These are phyloP conservation scores for Nadsonia starkeyi-henricii DNA, from an alignment of 1,139 yeast genomes.

Conservation along the genomic window DNA sequence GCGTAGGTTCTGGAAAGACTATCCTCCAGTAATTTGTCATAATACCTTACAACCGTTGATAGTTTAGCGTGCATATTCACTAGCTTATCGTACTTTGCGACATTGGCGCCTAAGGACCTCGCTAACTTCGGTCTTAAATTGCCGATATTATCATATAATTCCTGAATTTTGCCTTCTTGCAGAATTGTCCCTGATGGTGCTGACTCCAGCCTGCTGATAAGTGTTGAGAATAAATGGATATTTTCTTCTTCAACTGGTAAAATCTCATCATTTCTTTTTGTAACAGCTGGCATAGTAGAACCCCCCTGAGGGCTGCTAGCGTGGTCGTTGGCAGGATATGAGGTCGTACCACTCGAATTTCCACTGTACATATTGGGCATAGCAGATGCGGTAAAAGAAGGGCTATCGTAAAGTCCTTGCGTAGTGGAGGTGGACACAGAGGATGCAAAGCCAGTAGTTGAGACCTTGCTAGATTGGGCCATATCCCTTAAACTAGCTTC, in stretches of 20 bases:
- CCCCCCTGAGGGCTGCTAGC: neutral
- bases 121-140: slow-evolving; percentile 65
- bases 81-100: slow-evolving; percentile 53
- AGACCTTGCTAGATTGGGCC: slow-evolving; percentile 21
- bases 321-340: neutral
- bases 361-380: neutral
- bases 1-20: slow-evolving; percentile 41
- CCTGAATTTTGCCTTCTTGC: slow-evolving; percentile 49
- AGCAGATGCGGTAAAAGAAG: slow-evolving; percentile 6
- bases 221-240: slow-evolving; percentile 53
- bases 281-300: neutral
- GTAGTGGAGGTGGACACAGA: neutral
- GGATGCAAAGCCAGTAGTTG: slow-evolving; percentile 1
- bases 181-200: slow-evolving; percentile 41
- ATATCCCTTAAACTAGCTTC: slow-evolving; percentile 81
- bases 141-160: slow-evolving; percentile 49
- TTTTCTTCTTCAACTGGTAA: slow-evolving; percentile 52
- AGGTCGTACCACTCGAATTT: slow-evolving; percentile 5
- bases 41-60: slow-evolving; percentile 61
- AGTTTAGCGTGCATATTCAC: slow-evolving; percentile 74
- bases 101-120: slow-evolving; percentile 45
- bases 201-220: slow-evolving; percentile 41
- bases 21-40: slow-evolving; percentile 65
- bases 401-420: neutral
- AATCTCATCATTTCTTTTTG: slow-evolving; percentile 22